Evolutionary conservation across 441 rosid genomes (phyloP).

Genomic region (Gossypium trilobum): DNA sequence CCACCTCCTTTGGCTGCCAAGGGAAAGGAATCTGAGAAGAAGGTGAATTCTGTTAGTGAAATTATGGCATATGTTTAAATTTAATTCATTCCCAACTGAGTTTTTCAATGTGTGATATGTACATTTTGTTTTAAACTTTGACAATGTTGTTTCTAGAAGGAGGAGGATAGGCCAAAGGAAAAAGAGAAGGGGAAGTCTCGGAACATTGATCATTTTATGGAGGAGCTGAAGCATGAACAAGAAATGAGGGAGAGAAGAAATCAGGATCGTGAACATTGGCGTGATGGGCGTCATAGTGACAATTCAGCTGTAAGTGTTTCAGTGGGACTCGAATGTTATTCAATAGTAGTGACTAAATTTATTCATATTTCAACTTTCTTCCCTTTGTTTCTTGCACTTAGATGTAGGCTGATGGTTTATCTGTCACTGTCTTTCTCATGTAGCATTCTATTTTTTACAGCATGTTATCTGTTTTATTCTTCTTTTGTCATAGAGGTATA

Average conservation of each 20-base stretch:
- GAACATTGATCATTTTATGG: conserved; percentile 93
- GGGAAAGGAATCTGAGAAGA: conserved; percentile 83
- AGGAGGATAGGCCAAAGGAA: conserved; percentile 70
- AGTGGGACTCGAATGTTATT: background rate
- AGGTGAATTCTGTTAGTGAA: conserved; percentile 39
- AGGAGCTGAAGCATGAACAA: conserved; percentile 96
- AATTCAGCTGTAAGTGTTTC: conserved; percentile 49
- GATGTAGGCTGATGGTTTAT: background rate
- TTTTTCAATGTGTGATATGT: conserved; percentile 10
- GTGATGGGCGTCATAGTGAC: conserved; percentile 62
- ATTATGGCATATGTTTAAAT: background rate
- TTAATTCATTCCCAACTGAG: background rate
- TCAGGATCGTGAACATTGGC: conserved; percentile 87
- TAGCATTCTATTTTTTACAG: background rate
- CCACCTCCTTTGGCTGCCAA: conserved; percentile 89
- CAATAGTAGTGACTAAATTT: background rate
- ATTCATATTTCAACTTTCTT: background rate
- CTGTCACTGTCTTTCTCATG: background rate
- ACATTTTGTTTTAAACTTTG: conserved; percentile 8
- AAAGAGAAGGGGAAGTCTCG: conserved; percentile 82
- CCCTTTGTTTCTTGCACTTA: conserved; percentile 7
- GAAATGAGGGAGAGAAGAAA: conserved; percentile 92
- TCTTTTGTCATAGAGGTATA: conserved; percentile 5
- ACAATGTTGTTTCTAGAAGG: conserved; percentile 39
- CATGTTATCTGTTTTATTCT: background rate